Conservation (phyloP, 352 stramenopile species). For the Plasmopara viticola region DNA sequence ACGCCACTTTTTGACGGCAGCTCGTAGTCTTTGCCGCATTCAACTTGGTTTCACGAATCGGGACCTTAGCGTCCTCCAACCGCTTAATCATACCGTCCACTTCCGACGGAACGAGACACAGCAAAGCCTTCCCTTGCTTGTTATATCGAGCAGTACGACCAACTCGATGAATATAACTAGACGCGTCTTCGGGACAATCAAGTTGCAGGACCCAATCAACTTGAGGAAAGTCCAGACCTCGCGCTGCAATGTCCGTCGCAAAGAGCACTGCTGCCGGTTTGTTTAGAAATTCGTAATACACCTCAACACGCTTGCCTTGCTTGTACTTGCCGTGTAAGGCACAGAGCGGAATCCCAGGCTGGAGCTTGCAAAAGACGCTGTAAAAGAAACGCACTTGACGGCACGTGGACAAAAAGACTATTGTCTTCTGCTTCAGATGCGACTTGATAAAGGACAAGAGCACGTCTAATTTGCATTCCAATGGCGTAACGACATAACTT, state of each 20-base stretch:
- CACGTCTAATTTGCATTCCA: slow-evolving; percentile 97
- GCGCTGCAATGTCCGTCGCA: slow-evolving; percentile 96
- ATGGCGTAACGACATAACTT: slow-evolving; percentile 91
- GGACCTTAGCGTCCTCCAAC: slow-evolving; percentile 90
- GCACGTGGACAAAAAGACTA: slow-evolving; percentile 98
- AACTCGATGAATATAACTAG: slow-evolving; percentile 98
- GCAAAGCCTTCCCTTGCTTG: slow-evolving; percentile 89
- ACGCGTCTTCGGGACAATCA: slow-evolving; percentile 96
- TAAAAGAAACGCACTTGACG: slow-evolving; percentile 94
- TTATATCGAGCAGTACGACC: slow-evolving; percentile 95
- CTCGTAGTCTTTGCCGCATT: slow-evolving; percentile 95
- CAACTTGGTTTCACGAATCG: slow-evolving; percentile 94
- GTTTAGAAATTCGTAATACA: slow-evolving; percentile 99
- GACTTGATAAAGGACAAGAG: slow-evolving; percentile 98
- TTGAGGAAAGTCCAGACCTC: slow-evolving; percentile 97
- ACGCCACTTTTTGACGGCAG: slow-evolving; percentile 89
- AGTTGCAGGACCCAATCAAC: slow-evolving; percentile 99
- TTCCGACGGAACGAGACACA: slow-evolving; percentile 91
- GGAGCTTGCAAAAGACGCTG: slow-evolving; percentile 94
- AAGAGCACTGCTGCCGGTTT: slow-evolving; percentile 93
- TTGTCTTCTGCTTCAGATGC: slow-evolving; percentile 97
- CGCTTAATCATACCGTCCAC: slow-evolving; percentile 80
- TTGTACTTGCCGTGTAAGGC: slow-evolving; percentile 99
- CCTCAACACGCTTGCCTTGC: slow-evolving; percentile 95
- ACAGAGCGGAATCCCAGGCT: slow-evolving; percentile 95